Base-by-base conservation (phyloP, 371 early-diverging fungal genomes). In the Coemansia sp. region DNA sequence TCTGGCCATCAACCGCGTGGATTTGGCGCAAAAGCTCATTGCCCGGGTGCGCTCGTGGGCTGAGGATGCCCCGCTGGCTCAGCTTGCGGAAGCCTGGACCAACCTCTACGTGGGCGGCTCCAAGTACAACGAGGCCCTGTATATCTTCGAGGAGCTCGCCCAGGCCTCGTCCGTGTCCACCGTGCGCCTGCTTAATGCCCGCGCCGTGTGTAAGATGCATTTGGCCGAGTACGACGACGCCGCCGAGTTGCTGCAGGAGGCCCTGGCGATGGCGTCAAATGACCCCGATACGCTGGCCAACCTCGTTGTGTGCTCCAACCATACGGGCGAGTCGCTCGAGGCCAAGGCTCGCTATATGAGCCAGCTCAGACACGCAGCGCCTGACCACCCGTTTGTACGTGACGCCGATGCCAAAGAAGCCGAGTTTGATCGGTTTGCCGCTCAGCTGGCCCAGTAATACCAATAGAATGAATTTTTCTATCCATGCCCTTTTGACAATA, bases 91-190 rank as follows among this genome's bases (percentile, higher is more conserved):
- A 71, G 93, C 94, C 10, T 95, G 95, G 94, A 85, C 89, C 53
- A 88, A 86, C 61, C 80, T 94, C 53, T 82, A 81, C 42, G 49
- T 60, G n/a, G 93, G 91, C 11, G 94, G 91, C 2, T 82, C 86
- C 14, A 91, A 92, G 60, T 87, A 86, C 61, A 91, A 89, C 70
- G 93, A 94, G 77, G 91, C 96, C 2, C 90, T 85, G 60, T 96
- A 94, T 79, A 91, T 93, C 50, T 96, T 90, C 66, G 95, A 96
- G 69, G 98, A 97, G 66, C 86, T 96, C 58, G 92, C 87, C 12
- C 89, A 91, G 53, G 88, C 93, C 0, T 81, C 78, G 51, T 77
- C 87, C 24, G 83, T 83, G 4, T 85, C 90, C n/a, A 89, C 90
- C 0, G 83, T 85, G 47, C 88, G 90, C 58, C 82, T 96, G 32